Evolutionary conservation across 2,329 filamentous ascomycete genomes (phyloP).

Genomic region (Exophiala calicioides): DNA sequence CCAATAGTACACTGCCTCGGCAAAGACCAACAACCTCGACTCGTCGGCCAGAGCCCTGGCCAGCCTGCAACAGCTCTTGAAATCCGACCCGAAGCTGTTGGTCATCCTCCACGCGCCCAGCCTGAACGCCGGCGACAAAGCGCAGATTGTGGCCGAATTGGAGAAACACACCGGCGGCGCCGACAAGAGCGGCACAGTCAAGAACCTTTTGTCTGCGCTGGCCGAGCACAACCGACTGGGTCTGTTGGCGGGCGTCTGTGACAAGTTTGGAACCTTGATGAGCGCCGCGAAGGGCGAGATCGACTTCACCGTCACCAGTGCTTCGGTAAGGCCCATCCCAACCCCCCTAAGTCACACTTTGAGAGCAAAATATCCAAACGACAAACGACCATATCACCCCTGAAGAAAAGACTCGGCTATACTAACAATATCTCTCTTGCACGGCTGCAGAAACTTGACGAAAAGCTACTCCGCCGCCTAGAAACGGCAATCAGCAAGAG

Average conservation of each 20-base stretch:
- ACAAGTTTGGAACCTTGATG: conserved; percentile 87
- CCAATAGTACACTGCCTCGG: conserved; percentile 88
- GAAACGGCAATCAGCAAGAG: conserved; percentile 89
- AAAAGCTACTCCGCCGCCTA: conserved; percentile 79
- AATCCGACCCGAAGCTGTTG: conserved; percentile 79
- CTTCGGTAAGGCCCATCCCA: conserved; percentile 67
- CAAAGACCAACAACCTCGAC: conserved; percentile 84
- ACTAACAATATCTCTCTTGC: too few species aligned
- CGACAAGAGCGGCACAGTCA: conserved; percentile 76
- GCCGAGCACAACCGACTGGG: conserved; percentile 96
- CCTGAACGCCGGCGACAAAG: conserved; percentile 77
- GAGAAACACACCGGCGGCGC: conserved; percentile 73
- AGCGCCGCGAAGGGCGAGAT: conserved; percentile 88
- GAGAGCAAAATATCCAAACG: too few species aligned
- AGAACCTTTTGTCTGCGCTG: conserved; percentile 88
- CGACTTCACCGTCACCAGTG: conserved; percentile 87
- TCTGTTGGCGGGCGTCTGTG: conserved; percentile 75
- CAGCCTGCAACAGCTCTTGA: conserved; percentile 69
- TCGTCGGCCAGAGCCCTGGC: conserved; percentile 77
- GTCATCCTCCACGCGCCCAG: conserved; percentile 77
- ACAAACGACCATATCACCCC: too few species aligned
- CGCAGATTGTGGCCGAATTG: conserved; percentile 81
- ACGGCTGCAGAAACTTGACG: conserved; percentile 74
- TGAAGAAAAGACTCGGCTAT: too few species aligned
- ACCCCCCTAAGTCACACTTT: too few species aligned